phyloP scores from a whole-genome alignment of 306 rosid genomes.

The Dalbergia cultrata region DNA sequence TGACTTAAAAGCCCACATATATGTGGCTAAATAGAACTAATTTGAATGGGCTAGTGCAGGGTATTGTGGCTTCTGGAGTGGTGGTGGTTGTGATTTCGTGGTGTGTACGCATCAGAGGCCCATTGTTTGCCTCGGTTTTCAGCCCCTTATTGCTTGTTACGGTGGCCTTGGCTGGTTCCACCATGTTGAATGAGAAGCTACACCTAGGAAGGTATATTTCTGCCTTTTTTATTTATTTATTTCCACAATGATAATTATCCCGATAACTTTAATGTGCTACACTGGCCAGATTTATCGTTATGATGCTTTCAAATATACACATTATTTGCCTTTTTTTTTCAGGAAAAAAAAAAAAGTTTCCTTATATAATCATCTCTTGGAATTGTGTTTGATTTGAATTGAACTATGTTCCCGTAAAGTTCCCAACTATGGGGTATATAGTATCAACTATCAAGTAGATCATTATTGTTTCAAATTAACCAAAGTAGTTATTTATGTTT shows the following conservation, averaged over 20 bases:
- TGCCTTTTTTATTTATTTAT: not conserved
- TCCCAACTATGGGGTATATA: too few relatives aligned
- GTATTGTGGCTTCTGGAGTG: slow-evolving; percentile 49
- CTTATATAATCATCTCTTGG: not conserved
- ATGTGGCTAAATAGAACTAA: not conserved
- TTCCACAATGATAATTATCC: too few relatives aligned
- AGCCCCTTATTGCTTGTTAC: slow-evolving; percentile 54
- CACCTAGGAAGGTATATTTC: slow-evolving; percentile 46
- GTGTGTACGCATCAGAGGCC: slow-evolving; percentile 52
- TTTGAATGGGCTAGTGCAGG: slow-evolving; percentile 36
- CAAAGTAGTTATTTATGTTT: not conserved
- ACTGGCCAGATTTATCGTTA: too few relatives aligned
- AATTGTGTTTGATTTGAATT: not conserved
- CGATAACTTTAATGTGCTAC: too few relatives aligned
- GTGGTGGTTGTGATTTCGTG: slow-evolving; percentile 47
- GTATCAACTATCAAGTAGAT: too few relatives aligned
- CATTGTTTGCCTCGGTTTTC: slow-evolving; percentile 56
- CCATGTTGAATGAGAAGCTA: slow-evolving; percentile 54
- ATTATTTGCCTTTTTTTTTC: too few relatives aligned
- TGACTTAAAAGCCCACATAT: too few relatives aligned
- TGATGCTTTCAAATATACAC: too few relatives aligned
- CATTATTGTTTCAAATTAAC: too few relatives aligned
- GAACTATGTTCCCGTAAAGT: too few relatives aligned
- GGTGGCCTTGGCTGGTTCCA: slow-evolving; percentile 49
- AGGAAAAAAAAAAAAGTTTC: too few relatives aligned